These are phyloP conservation scores for Aspergillus ibericus DNA, from an alignment of 2,329 filamentous ascomycete genomes.

Conservation along the genomic window DNA sequence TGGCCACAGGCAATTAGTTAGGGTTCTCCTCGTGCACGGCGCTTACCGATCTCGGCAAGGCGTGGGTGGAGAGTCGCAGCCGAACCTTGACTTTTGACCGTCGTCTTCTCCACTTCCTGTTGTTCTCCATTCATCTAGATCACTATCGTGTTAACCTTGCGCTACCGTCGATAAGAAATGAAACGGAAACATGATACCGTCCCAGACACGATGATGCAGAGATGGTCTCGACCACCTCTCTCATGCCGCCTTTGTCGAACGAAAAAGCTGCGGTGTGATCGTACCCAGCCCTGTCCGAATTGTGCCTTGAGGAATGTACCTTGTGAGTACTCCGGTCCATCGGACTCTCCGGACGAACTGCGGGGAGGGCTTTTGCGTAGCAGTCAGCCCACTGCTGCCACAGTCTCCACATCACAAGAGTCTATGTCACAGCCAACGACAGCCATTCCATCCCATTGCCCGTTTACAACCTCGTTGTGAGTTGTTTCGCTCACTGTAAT, in stretches of 20 bases:
- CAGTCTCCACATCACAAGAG: background rate
- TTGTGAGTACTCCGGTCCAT: constrained; percentile 20
- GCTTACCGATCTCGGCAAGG: constrained; percentile 3
- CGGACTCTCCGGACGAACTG: background rate
- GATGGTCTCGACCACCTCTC: constrained; percentile 14
- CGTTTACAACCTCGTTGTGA: background rate
- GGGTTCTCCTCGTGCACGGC: background rate
- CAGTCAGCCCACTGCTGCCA: background rate
- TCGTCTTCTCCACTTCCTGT: background rate
- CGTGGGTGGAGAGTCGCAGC: background rate
- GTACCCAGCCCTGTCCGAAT: constrained; percentile 24
- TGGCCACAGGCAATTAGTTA: background rate
- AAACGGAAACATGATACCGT: constrained; percentile 2
- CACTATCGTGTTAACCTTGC: background rate
- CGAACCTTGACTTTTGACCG: background rate
- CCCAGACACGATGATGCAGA: constrained; percentile 3
- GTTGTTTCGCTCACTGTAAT: background rate
- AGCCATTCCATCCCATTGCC: background rate
- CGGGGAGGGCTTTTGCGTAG: background rate
- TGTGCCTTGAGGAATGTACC: constrained; percentile 18
- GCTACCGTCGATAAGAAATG: background rate
- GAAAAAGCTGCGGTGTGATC: constrained; percentile 26
- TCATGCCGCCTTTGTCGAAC: constrained; percentile 23
- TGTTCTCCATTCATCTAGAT: background rate
- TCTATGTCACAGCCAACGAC: background rate